A percentile compares a stretch with the other conserved stretches of the same genome.
These are phyloP conservation scores for Gloeopeniophorella convolvens DNA, from an alignment of 768 basidiomycete genomes.

Conservation along the genomic window DNA sequence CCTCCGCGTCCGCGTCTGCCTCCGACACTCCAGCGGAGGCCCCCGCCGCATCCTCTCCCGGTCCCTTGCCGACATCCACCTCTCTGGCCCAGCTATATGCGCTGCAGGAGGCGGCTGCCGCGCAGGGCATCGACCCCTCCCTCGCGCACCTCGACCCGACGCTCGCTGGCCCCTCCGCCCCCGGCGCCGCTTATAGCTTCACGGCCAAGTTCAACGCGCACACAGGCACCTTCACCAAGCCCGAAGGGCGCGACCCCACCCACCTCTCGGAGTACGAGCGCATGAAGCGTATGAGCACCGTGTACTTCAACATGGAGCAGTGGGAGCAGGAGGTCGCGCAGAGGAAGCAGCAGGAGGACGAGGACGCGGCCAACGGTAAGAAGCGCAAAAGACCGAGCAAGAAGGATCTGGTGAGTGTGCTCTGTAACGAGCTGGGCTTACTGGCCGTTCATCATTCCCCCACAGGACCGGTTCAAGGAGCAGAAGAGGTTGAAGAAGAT, in stretches of 20 bases:
- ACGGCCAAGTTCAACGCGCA: slow-evolving; percentile 77
- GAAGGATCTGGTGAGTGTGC: slow-evolving; percentile 66
- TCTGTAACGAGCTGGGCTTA: slow-evolving; percentile 3
- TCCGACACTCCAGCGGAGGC: slow-evolving; percentile 14
- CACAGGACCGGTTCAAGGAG: slow-evolving; percentile 79
- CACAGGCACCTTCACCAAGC: slow-evolving; percentile 66
- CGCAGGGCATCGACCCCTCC: slow-evolving; percentile 78
- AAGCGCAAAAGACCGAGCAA: slow-evolving; percentile 76
- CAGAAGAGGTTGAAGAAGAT: slow-evolving; percentile 79
- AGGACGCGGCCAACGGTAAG: slow-evolving; percentile 51
- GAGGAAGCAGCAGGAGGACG: slow-evolving; percentile 34
- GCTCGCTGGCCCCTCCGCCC: slow-evolving; percentile 35
- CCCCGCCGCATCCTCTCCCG: slow-evolving; percentile 25
- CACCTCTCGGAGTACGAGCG: slow-evolving; percentile 80
- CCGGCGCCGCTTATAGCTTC: slow-evolving; percentile 36
- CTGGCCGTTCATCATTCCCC: slow-evolving; percentile 14
- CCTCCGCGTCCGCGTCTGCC: slow-evolving; percentile 25
- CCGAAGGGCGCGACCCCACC: slow-evolving; percentile 62
- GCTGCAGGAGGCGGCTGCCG: slow-evolving; percentile 62
- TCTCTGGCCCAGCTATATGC: slow-evolving; percentile 36
- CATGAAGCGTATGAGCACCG: slow-evolving; percentile 78
- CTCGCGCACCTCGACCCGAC: slow-evolving; percentile 77
- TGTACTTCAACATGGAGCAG: slow-evolving; percentile 77
- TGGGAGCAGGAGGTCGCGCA: slow-evolving; percentile 70
- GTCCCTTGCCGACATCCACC: slow-evolving; percentile 20